Conservation (phyloP, 495 filamentous ascomycete species). For the Viridothelium virens region DNA sequence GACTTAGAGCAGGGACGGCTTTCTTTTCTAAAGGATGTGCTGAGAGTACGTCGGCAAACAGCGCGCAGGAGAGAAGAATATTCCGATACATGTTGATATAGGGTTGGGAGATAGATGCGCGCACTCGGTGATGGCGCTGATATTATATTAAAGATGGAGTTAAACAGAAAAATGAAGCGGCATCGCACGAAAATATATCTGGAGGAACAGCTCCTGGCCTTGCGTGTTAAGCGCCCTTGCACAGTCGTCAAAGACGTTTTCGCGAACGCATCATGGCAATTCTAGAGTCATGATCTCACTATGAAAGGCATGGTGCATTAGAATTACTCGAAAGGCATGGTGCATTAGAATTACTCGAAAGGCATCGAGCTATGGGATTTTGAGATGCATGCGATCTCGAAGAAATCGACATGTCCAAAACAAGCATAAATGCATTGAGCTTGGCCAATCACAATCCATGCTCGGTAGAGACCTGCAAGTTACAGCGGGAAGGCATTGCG, state of each 20-base stretch:
- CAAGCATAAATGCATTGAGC: not conserved
- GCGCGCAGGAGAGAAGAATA: not conserved
- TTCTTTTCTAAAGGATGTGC: slow-evolving; percentile 6
- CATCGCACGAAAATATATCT: not conserved
- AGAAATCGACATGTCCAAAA: not conserved
- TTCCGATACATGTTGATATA: not conserved
- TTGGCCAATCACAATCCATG: not conserved
- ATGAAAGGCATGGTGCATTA: not conserved
- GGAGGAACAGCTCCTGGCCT: not conserved
- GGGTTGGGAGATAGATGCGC: not conserved
- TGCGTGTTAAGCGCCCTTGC: not conserved
- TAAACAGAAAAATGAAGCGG: not conserved
- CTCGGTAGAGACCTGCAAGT: not conserved
- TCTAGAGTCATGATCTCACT: not conserved
- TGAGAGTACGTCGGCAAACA: not conserved
- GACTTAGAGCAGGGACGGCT: not conserved
- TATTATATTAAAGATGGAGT: not conserved
- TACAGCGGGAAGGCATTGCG: not conserved
- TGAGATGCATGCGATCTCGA: not conserved
- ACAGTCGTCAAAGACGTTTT: not conserved
- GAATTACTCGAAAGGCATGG: not conserved
- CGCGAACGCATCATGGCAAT: not conserved
- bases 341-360: not conserved
- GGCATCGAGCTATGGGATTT: not conserved
- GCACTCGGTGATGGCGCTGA: not conserved